phyloP scores from a whole-genome alignment of 1,284 basidiomycete genomes.

The Cryptococcus jaspeensis region DNA sequence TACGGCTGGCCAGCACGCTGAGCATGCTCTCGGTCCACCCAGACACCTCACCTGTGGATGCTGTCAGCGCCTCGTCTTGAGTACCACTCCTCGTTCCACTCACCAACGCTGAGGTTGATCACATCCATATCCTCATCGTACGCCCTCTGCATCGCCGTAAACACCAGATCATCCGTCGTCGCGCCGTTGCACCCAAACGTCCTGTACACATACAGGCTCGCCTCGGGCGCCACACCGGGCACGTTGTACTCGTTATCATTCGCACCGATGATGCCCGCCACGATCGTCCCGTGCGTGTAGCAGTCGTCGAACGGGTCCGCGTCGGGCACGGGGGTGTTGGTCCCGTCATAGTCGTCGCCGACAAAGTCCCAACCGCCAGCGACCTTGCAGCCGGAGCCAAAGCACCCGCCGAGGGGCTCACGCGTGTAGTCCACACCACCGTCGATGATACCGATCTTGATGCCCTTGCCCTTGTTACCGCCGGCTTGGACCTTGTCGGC shows the following conservation, averaged over 20 bases:
- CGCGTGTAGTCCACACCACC: conserved; percentile 62
- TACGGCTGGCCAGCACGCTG: conserved; percentile 60
- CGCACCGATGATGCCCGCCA: conserved; percentile 62
- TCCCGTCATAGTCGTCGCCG: conserved; percentile 49
- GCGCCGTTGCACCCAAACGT: conserved; percentile 51
- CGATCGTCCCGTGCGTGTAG: conserved; percentile 62
- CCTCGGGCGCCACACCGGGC: conserved; percentile 46
- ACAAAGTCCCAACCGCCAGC: conserved; percentile 49
- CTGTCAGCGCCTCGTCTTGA: conserved; percentile 1
- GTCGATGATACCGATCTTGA: conserved; percentile 59
- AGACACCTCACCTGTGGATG: conserved; percentile 53
- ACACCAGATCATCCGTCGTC: conserved; percentile 50
- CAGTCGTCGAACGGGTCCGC: conserved; percentile 51
- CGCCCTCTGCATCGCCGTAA: conserved; percentile 48
- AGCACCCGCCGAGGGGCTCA: conserved; percentile 62
- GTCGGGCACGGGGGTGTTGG: conserved; percentile 43
- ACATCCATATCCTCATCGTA: conserved; percentile 60
- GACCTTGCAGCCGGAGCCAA: conserved; percentile 62
- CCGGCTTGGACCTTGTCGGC: conserved; percentile 57
- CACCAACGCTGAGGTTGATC: conserved; percentile 63
- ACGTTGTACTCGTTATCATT: conserved; percentile 57
- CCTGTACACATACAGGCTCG: conserved; percentile 46
- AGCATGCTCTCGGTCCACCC: conserved; percentile 59
- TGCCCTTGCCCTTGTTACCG: conserved; percentile 57
- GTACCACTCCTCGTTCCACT: background rate